Evolutionary conservation across 2,329 filamentous ascomycete genomes (phyloP).

Genomic region (Pseudogymnoascus sp.): DNA sequence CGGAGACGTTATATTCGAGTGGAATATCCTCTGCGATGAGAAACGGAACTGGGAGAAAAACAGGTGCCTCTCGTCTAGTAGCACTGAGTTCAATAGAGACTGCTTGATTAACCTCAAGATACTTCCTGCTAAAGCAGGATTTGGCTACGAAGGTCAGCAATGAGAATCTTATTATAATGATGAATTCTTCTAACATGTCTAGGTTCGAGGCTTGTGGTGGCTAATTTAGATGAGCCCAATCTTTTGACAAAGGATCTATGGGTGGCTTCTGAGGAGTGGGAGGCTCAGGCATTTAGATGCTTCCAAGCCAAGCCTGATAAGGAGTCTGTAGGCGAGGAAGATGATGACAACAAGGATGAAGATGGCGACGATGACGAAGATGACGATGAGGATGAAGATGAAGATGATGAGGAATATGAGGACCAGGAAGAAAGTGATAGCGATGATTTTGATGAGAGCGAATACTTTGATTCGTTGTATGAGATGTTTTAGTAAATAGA

Average conservation of each 20-base stretch:
- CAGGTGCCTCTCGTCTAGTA: conserved; percentile 10
- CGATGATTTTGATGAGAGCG: neutral
- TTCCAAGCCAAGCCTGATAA: neutral
- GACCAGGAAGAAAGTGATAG: neutral
- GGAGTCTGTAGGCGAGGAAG: neutral
- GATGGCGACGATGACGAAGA: neutral
- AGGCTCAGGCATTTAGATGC: neutral
- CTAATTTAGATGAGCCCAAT: conserved; percentile 13
- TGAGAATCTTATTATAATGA: neutral
- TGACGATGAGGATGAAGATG: neutral
- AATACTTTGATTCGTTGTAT: neutral
- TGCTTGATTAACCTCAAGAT: conserved; percentile 18
- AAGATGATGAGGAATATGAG: neutral
- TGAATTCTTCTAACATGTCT: conserved; percentile 12
- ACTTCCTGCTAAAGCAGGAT: conserved; percentile 15
- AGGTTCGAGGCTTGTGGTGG: conserved; percentile 13
- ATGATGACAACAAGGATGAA: neutral
- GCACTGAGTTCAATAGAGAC: conserved; percentile 14
- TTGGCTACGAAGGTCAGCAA: conserved; percentile 12
- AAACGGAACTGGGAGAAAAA: conserved; percentile 15
- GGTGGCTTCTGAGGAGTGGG: conserved; percentile 7
- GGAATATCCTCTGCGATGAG: conserved; percentile 16
- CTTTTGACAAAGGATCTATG: conserved; percentile 12
- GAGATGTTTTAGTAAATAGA: neutral
- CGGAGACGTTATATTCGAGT: conserved; percentile 16